A percentile compares a stretch with the other conserved stretches of the same genome.
Evolutionary conservation across 805 yeast genomes (phyloP).

Genomic region (Saccharomycopsis guyanensis): DNA sequence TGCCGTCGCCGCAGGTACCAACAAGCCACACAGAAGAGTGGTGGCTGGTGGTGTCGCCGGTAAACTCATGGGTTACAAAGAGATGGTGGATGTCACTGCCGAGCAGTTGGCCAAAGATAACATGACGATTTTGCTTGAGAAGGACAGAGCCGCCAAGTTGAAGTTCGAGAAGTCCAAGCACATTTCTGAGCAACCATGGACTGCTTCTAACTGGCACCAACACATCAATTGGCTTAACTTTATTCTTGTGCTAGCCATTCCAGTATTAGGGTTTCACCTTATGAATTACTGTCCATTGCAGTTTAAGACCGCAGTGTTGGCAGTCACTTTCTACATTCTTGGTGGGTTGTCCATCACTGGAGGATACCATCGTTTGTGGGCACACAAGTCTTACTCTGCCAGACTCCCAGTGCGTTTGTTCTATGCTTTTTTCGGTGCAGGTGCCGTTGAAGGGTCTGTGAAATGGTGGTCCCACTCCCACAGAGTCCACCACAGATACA

Average conservation of each 20-base stretch:
- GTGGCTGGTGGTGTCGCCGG: conserved; percentile 78
- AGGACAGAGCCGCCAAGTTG: conserved; percentile 35
- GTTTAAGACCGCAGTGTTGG: conserved; percentile 38
- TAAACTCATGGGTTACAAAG: conserved; percentile 72
- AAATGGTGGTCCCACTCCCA: conserved; percentile 89
- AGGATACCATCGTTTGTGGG: conserved; percentile 75
- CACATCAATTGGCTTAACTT: conserved; percentile 77
- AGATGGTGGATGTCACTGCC: conserved; percentile 59
- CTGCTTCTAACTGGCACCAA: conserved; percentile 58
- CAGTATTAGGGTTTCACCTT: conserved; percentile 42
- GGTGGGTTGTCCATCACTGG: conserved; percentile 77
- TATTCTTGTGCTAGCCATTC: conserved; percentile 54
- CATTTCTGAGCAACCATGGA: conserved; percentile 76
- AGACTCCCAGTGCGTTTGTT: conserved; percentile 51
- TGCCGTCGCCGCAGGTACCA: conserved; percentile 75
- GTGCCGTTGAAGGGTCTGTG: conserved; percentile 77
- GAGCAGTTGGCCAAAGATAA: conserved; percentile 50
- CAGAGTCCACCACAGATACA: conserved; percentile 80
- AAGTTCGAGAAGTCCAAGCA: conserved; percentile 38
- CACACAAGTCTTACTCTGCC: conserved; percentile 69
- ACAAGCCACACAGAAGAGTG: conserved; percentile 59
- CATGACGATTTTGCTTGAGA: conserved; percentile 38
- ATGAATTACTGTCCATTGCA: conserved; percentile 34
- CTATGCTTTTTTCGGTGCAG: conserved; percentile 74
- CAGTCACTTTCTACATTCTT: conserved; percentile 44